These are phyloP conservation scores for Mycena vulgaris DNA, from an alignment of 768 basidiomycete species.

Conservation along the genomic window DNA sequence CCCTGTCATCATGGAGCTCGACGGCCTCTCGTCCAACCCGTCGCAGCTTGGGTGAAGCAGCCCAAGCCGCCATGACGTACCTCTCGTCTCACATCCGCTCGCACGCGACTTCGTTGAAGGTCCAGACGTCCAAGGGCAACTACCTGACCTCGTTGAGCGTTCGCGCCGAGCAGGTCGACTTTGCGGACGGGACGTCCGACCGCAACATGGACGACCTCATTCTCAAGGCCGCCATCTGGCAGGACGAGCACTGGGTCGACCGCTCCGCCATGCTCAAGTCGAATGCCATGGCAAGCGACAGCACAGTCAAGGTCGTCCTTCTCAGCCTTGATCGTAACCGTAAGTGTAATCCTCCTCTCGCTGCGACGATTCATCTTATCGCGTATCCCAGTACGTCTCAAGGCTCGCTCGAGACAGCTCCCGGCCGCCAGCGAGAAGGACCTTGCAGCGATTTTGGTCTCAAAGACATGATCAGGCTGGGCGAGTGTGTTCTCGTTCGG, in stretches of 20 bases:
- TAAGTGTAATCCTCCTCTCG: conserved; percentile 57
- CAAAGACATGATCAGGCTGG: conserved; percentile 37
- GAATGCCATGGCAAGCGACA: conserved; percentile 53
- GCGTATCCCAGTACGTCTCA: conserved; percentile 79
- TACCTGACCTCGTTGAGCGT: conserved; percentile 89
- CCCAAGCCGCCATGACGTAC: conserved; percentile 80
- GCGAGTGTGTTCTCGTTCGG: conserved; percentile 6
- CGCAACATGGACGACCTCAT: conserved; percentile 97
- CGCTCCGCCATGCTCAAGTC: conserved; percentile 80
- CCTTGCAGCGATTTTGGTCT: conserved; percentile 76
- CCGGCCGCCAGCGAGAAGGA: conserved; percentile 91
- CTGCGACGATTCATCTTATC: conserved; percentile 36
- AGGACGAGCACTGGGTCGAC: conserved; percentile 93
- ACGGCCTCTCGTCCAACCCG: conserved; percentile 82
- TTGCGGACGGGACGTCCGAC: conserved; percentile 66
- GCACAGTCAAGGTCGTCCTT: conserved; percentile 86
- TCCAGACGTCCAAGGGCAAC: conserved; percentile 96
- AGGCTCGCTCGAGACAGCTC: conserved; percentile 89
- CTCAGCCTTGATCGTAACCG: conserved; percentile 94
- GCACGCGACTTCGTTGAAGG: conserved; percentile 85
- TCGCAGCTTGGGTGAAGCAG: conserved; percentile 81
- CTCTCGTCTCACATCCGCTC: conserved; percentile 83
- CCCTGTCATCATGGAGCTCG: conserved; percentile 97
- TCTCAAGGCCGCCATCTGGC: conserved; percentile 93
- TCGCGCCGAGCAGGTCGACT: conserved; percentile 88